Evolutionary conservation across 2,329 filamentous ascomycete species (phyloP), one percentile per base, ranked within the genome.

Genomic region (Pseudogymnoascus sp.): DNA sequence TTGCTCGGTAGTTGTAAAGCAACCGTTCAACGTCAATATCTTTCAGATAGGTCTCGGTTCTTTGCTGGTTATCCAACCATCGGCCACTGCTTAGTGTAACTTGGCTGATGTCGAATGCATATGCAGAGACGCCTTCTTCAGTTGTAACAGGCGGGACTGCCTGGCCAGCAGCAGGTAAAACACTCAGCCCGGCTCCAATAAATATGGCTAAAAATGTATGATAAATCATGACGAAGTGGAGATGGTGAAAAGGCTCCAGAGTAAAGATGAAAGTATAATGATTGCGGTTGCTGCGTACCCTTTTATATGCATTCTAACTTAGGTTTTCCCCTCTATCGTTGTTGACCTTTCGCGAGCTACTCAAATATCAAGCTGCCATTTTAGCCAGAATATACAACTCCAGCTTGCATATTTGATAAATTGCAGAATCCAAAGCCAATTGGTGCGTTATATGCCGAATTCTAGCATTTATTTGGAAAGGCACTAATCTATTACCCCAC

Each of bases 1-100:
- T 81, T 31, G 71, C 66, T 16, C 80, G 74, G 70, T 81, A 82
- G 67, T 76, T 76, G 70, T 81, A 81, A 19, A 56, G 50, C 50
- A 16, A 81, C 75, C 80, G 74, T 16, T 81, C 76, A 0, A 76
- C 66, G 61, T 81, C 75, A 21, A 81, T 74, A 29, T 67, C 75
- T 60, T 79, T 79, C 40, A 81, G 71, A 65, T 82, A 82, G 29
- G 67, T 72, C 13, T 81, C 66, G 0, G 80, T 81, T 11, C 80
- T 76, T 31, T 77, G 74, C 66, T 82, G 76, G 67, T 81, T 79
- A 53, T 78, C 75, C 38, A 73, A 66, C 67, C 73, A 79, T 14
- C 78, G 75, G 38, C 76, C 74, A 37, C 70, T 70, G 37, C 70
- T 76, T 7, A 79, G 71, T 7, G 74, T 70, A 35, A 78, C 71